A percentile compares a stretch with the other conserved stretches of the same genome.
Evolutionary conservation across 495 filamentous ascomycete genomes (phyloP).

Genomic region (Penicillium ucsense): DNA sequence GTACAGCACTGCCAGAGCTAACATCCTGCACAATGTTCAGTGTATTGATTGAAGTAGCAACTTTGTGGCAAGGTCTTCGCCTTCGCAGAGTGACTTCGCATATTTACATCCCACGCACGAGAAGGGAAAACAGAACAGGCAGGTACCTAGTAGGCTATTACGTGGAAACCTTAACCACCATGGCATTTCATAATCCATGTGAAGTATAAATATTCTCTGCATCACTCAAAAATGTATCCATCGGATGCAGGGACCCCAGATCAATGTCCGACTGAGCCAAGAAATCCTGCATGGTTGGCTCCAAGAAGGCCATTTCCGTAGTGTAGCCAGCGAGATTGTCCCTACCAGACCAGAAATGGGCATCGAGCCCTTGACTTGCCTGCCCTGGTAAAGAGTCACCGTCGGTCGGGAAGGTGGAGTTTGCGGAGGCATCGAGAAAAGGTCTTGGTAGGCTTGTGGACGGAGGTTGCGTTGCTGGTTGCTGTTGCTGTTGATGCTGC

Average conservation of each 20-base stretch:
- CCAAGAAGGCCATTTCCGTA: conserved; percentile 36
- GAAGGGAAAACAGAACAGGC: too few relatives aligned
- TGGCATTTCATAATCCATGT: conserved; percentile 16
- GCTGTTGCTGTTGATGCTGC: too few relatives aligned
- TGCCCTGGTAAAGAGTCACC: background rate
- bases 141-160: too few relatives aligned
- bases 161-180: too few relatives aligned
- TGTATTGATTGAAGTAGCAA: too few relatives aligned
- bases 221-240: conserved; percentile 33
- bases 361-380: background rate
- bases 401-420: background rate
- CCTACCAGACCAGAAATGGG: conserved; percentile 7
- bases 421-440: background rate
- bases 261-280: conserved; percentile 36
- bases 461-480: background rate
- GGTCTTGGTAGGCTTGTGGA: background rate
- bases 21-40: too few relatives aligned
- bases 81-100: too few relatives aligned
- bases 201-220: conserved; percentile 30
- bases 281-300: conserved; percentile 39
- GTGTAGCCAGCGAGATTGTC: conserved; percentile 23
- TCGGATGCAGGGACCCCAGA: conserved; percentile 29
- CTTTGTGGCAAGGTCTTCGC: too few relatives aligned
- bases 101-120: too few relatives aligned
- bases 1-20: too few relatives aligned